Conservation (phyloP, 176 grass and related monocot genomes). For the Zea luxurians region DNA sequence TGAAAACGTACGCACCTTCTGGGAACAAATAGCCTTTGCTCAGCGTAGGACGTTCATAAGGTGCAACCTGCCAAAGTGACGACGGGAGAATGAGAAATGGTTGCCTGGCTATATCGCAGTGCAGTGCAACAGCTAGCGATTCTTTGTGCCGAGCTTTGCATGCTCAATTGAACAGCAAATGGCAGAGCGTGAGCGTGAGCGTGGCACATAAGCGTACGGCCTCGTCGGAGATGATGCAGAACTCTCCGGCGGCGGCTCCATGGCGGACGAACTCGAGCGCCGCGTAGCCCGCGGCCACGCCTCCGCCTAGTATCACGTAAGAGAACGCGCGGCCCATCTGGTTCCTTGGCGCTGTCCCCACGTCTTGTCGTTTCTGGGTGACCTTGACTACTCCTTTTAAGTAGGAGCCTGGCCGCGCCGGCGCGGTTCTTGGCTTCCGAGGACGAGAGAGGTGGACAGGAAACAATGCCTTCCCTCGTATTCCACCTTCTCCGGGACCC, state of each 20-base stretch:
- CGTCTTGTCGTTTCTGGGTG: neutral
- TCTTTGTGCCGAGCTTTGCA: neutral
- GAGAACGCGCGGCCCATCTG: constrained; percentile 73
- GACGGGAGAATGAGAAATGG: neutral
- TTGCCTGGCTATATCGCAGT: neutral
- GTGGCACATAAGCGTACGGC: constrained; percentile 7
- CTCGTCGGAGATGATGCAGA: constrained; percentile 98
- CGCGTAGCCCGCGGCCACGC: constrained; percentile 88
- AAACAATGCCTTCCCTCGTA: constrained; percentile 29
- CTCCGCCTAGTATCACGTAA: constrained; percentile 87
- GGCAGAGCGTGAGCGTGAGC: neutral
- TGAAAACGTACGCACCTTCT: constrained; percentile 39
- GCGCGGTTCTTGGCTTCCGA: constrained; percentile 49
- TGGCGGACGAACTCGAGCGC: constrained; percentile 78
- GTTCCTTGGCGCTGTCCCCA: neutral
- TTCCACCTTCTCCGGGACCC: constrained; percentile 6
- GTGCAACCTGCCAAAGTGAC: constrained; percentile 49
- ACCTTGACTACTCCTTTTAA: constrained; percentile 24
- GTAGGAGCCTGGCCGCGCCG: neutral
- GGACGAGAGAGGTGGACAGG: constrained; percentile 17
- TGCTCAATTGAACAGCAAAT: constrained; percentile 2
- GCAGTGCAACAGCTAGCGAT: neutral
- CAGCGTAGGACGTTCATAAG: constrained; percentile 68
- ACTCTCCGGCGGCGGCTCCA: constrained; percentile 46
- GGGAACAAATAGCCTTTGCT: constrained; percentile 67